Conservation (phyloP, 2,329 filamentous ascomycete genomes). For the Sarocladium brachiariae region DNA sequence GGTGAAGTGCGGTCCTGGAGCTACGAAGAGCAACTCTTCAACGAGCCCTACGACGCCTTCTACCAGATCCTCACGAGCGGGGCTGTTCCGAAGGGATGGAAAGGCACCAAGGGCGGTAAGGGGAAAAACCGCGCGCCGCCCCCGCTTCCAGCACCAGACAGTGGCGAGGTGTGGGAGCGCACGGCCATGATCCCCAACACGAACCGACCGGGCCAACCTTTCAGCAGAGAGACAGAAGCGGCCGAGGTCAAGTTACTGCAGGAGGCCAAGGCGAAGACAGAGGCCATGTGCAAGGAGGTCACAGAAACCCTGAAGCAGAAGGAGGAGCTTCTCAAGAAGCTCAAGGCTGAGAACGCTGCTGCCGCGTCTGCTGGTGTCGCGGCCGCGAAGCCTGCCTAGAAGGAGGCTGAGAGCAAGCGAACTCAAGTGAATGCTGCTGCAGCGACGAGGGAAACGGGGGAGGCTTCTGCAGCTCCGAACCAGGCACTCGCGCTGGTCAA, state of each 20-base stretch:
- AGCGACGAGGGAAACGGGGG: not conserved
- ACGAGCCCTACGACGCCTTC: conserved; percentile 89
- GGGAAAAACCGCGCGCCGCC: conserved; percentile 34
- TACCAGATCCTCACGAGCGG: conserved; percentile 79
- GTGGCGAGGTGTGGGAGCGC: conserved; percentile 53
- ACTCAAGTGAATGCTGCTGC: not conserved
- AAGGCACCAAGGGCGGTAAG: conserved; percentile 47
- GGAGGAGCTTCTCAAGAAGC: conserved; percentile 51
- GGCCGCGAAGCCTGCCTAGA: conserved; percentile 19
- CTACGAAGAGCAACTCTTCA: conserved; percentile 94
- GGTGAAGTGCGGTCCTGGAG: conserved; percentile 69
- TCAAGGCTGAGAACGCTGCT: conserved; percentile 54
- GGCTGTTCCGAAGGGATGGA: conserved; percentile 45
- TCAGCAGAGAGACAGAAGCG: conserved; percentile 64
- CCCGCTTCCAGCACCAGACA: conserved; percentile 27
- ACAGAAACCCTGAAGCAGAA: conserved; percentile 57
- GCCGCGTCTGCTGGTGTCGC: conserved; percentile 24
- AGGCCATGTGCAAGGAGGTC: conserved; percentile 52
- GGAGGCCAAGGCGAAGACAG: conserved; percentile 58
- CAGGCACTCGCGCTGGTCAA: too few relatives aligned
- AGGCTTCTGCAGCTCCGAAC: not conserved
- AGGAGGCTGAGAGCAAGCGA: not conserved
- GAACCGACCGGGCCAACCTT: conserved; percentile 62
- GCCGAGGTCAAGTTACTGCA: conserved; percentile 53
- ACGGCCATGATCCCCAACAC: conserved; percentile 69